These are phyloP conservation scores for Fragaria iinumae DNA, from an alignment of 306 rosid genomes.

Conservation along the genomic window DNA sequence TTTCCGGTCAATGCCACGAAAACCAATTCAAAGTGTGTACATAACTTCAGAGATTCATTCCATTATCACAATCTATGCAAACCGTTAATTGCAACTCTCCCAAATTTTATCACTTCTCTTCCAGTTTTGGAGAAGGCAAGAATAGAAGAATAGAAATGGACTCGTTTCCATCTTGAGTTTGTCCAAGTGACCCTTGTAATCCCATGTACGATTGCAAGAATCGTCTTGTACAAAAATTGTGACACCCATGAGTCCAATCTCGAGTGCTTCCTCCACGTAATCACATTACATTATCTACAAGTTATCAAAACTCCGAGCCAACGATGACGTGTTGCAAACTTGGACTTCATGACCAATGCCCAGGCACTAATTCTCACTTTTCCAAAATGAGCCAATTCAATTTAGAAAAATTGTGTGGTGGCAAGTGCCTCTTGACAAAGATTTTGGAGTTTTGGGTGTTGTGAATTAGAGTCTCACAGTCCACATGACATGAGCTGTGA, in stretches of 20 bases:
- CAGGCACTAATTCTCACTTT: conserved; percentile 4
- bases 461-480: conserved; percentile 36
- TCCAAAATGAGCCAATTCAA: background rate
- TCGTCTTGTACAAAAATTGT: background rate
- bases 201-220: background rate
- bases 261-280: conserved; percentile 44
- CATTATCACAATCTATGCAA: too few relatives aligned
- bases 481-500: conserved; percentile 43
- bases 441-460: conserved; percentile 32
- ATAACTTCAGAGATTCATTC: too few relatives aligned
- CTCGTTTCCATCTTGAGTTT: background rate
- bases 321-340: conserved; percentile 48
- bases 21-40: too few relatives aligned
- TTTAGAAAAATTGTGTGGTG: conserved; percentile 42
- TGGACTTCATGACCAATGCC: conserved; percentile 28
- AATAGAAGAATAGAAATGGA: too few relatives aligned
- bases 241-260: background rate
- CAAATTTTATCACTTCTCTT: too few relatives aligned
- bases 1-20: too few relatives aligned
- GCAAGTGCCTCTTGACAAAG: conserved; percentile 35
- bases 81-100: too few relatives aligned
- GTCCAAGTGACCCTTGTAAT: background rate
- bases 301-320: conserved; percentile 38
- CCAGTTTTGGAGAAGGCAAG: too few relatives aligned
- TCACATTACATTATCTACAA: conserved; percentile 63